A percentile compares a stretch with the other conserved stretches of the same genome.
Evolutionary conservation across 1,139 yeast genomes (phyloP).

Genomic region (Debaryomyces singareniensis): DNA sequence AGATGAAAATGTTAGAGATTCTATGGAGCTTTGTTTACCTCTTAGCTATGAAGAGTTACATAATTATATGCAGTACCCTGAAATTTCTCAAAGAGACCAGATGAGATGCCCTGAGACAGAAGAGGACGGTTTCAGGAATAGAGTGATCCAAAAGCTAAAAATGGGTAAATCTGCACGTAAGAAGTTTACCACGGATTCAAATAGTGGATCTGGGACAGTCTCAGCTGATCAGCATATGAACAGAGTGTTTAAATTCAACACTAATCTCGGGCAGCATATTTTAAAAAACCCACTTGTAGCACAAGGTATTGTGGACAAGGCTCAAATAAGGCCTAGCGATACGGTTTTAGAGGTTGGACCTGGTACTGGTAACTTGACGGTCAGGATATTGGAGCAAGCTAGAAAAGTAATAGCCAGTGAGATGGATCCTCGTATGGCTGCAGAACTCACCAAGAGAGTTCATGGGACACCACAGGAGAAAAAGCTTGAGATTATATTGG

Average conservation of each 20-base stretch:
- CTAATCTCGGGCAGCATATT: conserved; percentile 95
- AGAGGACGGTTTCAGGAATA: background rate
- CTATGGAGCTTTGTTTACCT: too few relatives aligned
- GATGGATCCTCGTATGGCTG: conserved; percentile 99
- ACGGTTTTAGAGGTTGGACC: conserved; percentile 96
- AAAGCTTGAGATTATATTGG: conserved; percentile 83
- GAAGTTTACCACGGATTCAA: conserved; percentile 38
- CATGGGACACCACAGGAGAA: conserved; percentile 93
- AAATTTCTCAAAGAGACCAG: background rate
- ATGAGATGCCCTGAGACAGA: background rate
- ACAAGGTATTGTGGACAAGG: conserved; percentile 96
- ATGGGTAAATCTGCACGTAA: conserved; percentile 56
- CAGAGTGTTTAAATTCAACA: conserved; percentile 91
- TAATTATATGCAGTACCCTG: conserved; percentile 1
- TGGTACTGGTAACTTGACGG: conserved; percentile 98
- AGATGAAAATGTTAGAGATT: too few relatives aligned
- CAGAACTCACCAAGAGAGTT: conserved; percentile 94
- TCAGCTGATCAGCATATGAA: conserved; percentile 66
- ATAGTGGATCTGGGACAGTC: conserved; percentile 40
- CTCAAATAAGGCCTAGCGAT: conserved; percentile 87
- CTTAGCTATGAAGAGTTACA: background rate
- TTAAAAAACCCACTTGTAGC: conserved; percentile 94
- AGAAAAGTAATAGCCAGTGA: conserved; percentile 90
- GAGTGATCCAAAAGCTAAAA: conserved; percentile 1
- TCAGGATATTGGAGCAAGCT: conserved; percentile 86